These are phyloP conservation scores for Aquilaria malaccensis DNA, from an alignment of 345 rosid genomes.

Conservation along the genomic window DNA sequence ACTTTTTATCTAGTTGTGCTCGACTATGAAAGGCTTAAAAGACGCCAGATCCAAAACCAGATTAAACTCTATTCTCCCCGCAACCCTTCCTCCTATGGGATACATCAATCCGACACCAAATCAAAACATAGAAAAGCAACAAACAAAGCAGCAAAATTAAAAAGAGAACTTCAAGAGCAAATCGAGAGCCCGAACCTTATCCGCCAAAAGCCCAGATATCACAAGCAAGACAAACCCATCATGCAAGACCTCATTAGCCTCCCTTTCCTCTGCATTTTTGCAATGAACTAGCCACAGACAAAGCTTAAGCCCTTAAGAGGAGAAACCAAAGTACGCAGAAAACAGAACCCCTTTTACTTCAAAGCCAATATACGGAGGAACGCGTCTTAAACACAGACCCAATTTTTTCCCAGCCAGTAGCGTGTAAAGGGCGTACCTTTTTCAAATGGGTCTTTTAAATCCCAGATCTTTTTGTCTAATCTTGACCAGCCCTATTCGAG, in stretches of 20 bases:
- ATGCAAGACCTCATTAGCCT: conserved; percentile 1
- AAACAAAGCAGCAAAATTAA: background rate
- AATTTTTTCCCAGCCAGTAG: background rate
- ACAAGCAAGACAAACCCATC: background rate
- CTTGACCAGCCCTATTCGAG: conserved; percentile 11
- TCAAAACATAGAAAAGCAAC: background rate
- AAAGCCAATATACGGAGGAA: conserved; percentile 12
- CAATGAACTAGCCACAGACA: background rate
- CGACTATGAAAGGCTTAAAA: background rate
- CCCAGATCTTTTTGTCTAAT: conserved; percentile 3
- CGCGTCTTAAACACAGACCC: conserved; percentile 2
- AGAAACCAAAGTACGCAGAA: background rate
- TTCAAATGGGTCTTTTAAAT: conserved; percentile 1
- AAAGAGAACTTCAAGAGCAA: background rate
- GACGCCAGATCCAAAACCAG: background rate
- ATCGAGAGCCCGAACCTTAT: background rate
- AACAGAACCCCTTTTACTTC: conserved; percentile 3
- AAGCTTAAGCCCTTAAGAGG: background rate
- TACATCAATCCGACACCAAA: background rate
- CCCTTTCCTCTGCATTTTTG: conserved; percentile 7
- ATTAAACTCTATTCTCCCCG: background rate
- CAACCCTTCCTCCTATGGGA: background rate
- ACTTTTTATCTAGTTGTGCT: no score
- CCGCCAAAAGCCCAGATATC: background rate
- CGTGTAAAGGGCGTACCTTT: conserved; percentile 10